Evolutionary conservation across 2,329 filamentous ascomycete species (phyloP).

Genomic region (Fusarium papillatum): DNA sequence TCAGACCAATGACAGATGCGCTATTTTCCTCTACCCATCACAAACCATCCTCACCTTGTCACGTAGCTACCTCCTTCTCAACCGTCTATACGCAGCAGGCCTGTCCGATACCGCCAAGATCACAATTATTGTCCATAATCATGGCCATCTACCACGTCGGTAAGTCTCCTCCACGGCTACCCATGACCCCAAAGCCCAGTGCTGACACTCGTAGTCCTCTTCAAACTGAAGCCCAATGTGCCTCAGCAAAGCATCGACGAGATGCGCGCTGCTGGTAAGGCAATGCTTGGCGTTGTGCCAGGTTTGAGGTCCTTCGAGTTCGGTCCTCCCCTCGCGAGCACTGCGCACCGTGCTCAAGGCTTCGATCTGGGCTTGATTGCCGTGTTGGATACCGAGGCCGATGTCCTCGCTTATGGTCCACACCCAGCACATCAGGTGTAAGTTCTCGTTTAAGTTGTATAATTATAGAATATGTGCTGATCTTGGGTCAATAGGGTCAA

Average conservation of each 20-base stretch:
- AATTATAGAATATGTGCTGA: not conserved
- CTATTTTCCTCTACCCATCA: not conserved
- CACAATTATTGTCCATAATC: not conserved
- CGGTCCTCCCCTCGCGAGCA: not conserved
- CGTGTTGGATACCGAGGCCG: not conserved
- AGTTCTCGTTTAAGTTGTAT: not conserved
- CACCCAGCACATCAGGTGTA: not conserved
- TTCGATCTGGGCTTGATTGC: slow-evolving; percentile 3
- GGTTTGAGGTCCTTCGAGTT: slow-evolving; percentile 1
- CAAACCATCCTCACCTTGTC: not conserved
- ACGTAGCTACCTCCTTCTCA: not conserved
- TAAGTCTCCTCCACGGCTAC: not conserved
- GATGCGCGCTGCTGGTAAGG: slow-evolving; percentile 1
- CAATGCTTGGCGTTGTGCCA: not conserved
- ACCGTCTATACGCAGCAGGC: not conserved
- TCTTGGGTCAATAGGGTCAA: not conserved
- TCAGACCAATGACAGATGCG: not conserved
- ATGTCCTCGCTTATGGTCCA: slow-evolving; percentile 1
- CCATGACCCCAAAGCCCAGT: not conserved
- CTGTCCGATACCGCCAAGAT: not conserved
- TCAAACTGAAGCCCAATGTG: slow-evolving; percentile 4
- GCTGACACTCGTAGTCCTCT: not conserved
- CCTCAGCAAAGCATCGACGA: slow-evolving; percentile 3
- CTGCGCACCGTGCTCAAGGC: slow-evolving; percentile 6
- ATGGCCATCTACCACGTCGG: not conserved